These are phyloP conservation scores for Populus hybrid DNA, from an alignment of 441 rosid species.

Conservation along the genomic window DNA sequence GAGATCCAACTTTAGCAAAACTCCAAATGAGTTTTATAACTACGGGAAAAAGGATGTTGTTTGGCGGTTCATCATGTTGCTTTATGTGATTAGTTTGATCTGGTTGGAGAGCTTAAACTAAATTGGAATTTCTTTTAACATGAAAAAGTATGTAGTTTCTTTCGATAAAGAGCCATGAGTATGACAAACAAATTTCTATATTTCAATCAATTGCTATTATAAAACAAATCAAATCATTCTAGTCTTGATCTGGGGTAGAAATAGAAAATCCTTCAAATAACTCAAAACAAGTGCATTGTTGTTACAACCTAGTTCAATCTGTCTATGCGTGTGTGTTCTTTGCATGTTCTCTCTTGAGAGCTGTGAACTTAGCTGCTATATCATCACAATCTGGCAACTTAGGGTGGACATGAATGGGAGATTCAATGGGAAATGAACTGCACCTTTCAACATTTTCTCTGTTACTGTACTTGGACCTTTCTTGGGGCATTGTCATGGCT, in stretches of 20 bases:
- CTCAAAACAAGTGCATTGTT: background rate
- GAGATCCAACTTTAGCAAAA: no score
- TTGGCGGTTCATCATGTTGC: no score
- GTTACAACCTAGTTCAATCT: background rate
- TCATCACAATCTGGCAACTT: slow-evolving; percentile 81
- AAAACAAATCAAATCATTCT: background rate
- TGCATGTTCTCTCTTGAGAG: slow-evolving; percentile 52
- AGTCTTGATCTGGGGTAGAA: background rate
- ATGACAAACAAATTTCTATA: background rate
- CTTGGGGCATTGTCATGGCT: slow-evolving; percentile 59
- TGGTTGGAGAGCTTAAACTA: no score
- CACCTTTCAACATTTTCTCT: slow-evolving; percentile 29
- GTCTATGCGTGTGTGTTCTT: slow-evolving; percentile 17
- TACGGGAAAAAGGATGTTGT: no score
- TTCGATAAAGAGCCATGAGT: background rate
- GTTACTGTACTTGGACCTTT: slow-evolving; percentile 31
- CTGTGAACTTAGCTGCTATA: slow-evolving; percentile 60
- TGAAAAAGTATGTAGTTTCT: background rate
- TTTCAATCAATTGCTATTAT: background rate
- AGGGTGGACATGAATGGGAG: slow-evolving; percentile 74
- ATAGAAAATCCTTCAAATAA: background rate
- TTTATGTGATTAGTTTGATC: background rate
- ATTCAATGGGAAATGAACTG: slow-evolving; percentile 36
- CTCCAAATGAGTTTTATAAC: no score
- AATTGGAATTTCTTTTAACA: background rate